phyloP scores from a whole-genome alignment of 345 rosid species.

The Sonneratia caseolaris region DNA sequence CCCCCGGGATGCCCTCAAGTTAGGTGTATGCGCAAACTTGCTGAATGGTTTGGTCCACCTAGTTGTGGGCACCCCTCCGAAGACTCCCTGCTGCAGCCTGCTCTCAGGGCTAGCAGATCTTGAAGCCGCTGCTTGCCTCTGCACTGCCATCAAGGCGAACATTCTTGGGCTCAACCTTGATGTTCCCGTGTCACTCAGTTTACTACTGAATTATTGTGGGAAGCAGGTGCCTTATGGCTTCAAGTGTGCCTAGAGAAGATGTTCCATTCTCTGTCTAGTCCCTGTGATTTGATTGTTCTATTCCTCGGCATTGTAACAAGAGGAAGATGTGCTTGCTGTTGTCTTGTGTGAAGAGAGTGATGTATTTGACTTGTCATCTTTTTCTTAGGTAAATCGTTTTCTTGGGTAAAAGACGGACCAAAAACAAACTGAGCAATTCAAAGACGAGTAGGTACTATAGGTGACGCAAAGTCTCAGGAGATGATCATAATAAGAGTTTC shows the following conservation, averaged over 20 bases:
- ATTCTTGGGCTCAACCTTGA: constrained; percentile 46
- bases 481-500: too few species aligned
- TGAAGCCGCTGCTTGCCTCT: constrained; percentile 74
- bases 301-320: neutral
- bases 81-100: constrained; percentile 52
- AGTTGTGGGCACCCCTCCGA: constrained; percentile 42
- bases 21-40: constrained; percentile 49
- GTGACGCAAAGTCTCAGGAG: too few species aligned
- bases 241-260: constrained; percentile 28
- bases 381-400: too few species aligned
- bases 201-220: constrained; percentile 57
- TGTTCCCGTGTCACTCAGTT: constrained; percentile 44
- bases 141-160: constrained; percentile 67
- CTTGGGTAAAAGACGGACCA: too few species aligned
- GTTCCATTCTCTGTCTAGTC: too few species aligned
- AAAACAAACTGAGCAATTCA: too few species aligned
- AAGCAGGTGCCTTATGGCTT: constrained; percentile 56
- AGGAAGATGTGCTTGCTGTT: neutral
- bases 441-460: too few species aligned
- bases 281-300: too few species aligned
- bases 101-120: constrained; percentile 45
- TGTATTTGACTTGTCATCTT: too few species aligned
- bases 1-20: constrained; percentile 63
- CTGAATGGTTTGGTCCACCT: constrained; percentile 33
- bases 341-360: too few species aligned